phyloP scores from a whole-genome alignment of 768 basidiomycete species.

The Leccinum disarticulatum region DNA sequence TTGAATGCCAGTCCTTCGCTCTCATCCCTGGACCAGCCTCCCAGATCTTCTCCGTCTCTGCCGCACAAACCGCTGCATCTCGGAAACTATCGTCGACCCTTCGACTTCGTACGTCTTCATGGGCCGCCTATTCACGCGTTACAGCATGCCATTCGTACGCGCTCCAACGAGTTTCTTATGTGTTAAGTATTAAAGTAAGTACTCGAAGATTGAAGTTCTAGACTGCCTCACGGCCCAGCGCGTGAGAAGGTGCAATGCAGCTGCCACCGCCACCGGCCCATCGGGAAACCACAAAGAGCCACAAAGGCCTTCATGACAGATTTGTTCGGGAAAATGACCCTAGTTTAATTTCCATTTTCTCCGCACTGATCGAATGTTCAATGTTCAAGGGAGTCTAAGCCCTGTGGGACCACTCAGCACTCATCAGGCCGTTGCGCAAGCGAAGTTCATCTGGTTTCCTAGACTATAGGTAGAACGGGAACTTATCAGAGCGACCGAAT shows the following conservation, averaged over 20 bases:
- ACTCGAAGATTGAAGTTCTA: background rate
- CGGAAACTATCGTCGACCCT: too few relatives aligned
- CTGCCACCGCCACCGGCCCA: too few relatives aligned
- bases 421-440: background rate
- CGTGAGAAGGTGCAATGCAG: background rate
- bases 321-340: background rate
- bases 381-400: background rate
- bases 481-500: background rate
- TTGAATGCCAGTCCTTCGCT: too few relatives aligned
- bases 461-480: background rate
- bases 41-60: too few relatives aligned
- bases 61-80: too few relatives aligned
- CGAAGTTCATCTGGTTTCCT: background rate
- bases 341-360: background rate
- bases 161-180: background rate
- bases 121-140: too few relatives aligned
- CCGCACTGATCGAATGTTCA: background rate
- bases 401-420: background rate
- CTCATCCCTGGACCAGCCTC: too few relatives aligned
- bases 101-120: too few relatives aligned
- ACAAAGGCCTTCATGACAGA: background rate
- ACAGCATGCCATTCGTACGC: background rate
- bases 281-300: background rate
- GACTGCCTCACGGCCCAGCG: background rate
- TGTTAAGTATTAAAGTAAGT: background rate